These are phyloP conservation scores for Buxus sempervirens DNA, from an alignment of 164 flowering plant species.

Conservation along the genomic window DNA sequence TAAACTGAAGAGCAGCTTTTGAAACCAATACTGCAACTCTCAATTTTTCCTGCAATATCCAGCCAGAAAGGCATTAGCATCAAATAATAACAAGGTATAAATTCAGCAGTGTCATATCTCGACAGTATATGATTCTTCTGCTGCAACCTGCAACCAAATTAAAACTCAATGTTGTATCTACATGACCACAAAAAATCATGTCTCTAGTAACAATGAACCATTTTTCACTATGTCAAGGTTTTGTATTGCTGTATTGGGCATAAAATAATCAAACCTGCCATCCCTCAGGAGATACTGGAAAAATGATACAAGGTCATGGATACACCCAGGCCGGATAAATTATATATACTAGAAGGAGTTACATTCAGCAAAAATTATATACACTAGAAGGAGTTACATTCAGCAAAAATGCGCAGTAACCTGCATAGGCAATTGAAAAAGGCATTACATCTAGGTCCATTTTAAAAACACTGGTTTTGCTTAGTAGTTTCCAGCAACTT, in stretches of 20 bases:
- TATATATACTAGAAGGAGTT: too few relatives aligned
- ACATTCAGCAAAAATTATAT: too few relatives aligned
- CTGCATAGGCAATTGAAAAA: too few relatives aligned
- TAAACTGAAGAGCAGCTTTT: constrained; percentile 95
- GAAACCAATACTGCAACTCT: constrained; percentile 93
- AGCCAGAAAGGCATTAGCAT: constrained; percentile 8
- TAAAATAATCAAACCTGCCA: background rate
- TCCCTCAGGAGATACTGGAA: too few relatives aligned
- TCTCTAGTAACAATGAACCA: background rate
- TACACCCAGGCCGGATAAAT: background rate
- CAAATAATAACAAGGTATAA: background rate
- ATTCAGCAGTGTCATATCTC: background rate
- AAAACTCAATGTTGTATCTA: background rate
- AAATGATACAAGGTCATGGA: background rate
- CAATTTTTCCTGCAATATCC: constrained; percentile 67
- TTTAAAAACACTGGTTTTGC: too few relatives aligned
- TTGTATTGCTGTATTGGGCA: background rate
- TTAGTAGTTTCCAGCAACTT: too few relatives aligned
- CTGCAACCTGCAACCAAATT: background rate
- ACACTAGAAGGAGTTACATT: too few relatives aligned
- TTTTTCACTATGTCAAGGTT: background rate
- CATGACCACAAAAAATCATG: background rate
- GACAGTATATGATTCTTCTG: too few relatives aligned
- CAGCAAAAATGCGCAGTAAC: too few relatives aligned
- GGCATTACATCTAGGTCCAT: too few relatives aligned